Conservation (phyloP, 257 asterid genomes). For the Solanum bulbocastanum region DNA sequence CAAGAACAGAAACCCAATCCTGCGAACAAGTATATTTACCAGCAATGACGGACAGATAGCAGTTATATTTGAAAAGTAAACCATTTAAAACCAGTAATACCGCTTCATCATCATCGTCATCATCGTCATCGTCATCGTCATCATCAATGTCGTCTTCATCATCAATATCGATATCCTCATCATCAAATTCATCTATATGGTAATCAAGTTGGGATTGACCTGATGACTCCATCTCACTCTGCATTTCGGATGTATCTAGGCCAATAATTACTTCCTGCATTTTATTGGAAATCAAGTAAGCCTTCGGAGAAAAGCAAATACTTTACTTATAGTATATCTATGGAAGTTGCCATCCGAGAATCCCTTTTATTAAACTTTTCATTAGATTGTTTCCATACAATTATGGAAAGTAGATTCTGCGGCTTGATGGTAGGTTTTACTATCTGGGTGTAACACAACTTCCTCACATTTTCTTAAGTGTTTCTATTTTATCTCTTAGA, state of each 20-base stretch:
- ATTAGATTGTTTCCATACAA: not conserved
- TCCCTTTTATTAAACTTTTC: not conserved
- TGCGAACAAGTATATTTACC: slow-evolving; percentile 22
- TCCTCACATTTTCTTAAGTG: not conserved
- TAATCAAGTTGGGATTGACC: slow-evolving; percentile 60
- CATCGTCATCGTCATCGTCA: slow-evolving; percentile 34
- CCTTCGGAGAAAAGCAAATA: not conserved
- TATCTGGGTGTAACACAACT: not conserved
- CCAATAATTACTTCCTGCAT: slow-evolving; percentile 96
- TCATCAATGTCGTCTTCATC: slow-evolving; percentile 6
- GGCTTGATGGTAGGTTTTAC: not conserved
- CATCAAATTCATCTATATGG: slow-evolving; percentile 59
- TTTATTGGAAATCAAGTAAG: not conserved
- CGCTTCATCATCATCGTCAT: slow-evolving; percentile 33
- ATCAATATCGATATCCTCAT: slow-evolving; percentile 55
- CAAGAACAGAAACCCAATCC: slow-evolving; percentile 92
- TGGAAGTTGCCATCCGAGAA: not conserved
- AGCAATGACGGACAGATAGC: slow-evolving; percentile 4
- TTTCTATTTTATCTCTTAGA: not conserved
- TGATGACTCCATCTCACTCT: slow-evolving; percentile 65
- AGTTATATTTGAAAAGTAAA: slow-evolving; percentile 14
- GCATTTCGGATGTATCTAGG: slow-evolving; percentile 76
- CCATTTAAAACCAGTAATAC: slow-evolving; percentile 20
- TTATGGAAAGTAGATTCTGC: not conserved
- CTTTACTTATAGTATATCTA: not conserved